A percentile compares a stretch with the other conserved stretches of the same genome.
Evolutionary conservation across 2,329 filamentous ascomycete species (phyloP).

Genomic region (Cordyceps javanica): DNA sequence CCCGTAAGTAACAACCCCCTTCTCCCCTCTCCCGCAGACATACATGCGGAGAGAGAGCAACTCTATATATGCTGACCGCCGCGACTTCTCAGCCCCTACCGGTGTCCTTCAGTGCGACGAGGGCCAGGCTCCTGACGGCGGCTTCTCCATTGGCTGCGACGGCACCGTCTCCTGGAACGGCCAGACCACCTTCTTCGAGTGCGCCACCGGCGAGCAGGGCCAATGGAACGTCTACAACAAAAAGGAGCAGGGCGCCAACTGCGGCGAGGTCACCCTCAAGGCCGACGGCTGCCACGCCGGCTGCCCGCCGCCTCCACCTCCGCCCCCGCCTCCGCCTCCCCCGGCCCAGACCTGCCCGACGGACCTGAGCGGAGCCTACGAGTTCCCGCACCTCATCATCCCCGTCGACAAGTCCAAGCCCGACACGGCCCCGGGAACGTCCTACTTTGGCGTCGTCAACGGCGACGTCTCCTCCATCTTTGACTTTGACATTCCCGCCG

Average conservation of each 20-base stretch:
- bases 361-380: conserved; percentile 38
- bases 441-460: conserved; percentile 50
- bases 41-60: too few relatives aligned
- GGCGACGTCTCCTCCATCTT: conserved; percentile 52
- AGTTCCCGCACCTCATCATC: conserved; percentile 58
- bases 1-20: conserved; percentile 36
- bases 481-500: conserved; percentile 60
- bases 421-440: conserved; percentile 44
- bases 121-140: conserved; percentile 42
- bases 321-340: conserved; percentile 14
- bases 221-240: conserved; percentile 50
- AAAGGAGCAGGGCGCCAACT: conserved; percentile 35
- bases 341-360: conserved; percentile 33
- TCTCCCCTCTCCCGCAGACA: neutral
- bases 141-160: conserved; percentile 49
- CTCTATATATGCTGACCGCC: neutral
- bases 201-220: conserved; percentile 45
- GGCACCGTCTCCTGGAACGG: conserved; percentile 47
- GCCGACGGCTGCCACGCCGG: conserved; percentile 31
- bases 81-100: conserved; percentile 38
- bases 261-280: conserved; percentile 41
- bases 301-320: conserved; percentile 16
- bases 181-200: conserved; percentile 51
- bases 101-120: conserved; percentile 57
- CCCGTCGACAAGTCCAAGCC: conserved; percentile 51